Conservation (phyloP, 2,329 filamentous ascomycete genomes). For the Claviceps lovelessii region DNA sequence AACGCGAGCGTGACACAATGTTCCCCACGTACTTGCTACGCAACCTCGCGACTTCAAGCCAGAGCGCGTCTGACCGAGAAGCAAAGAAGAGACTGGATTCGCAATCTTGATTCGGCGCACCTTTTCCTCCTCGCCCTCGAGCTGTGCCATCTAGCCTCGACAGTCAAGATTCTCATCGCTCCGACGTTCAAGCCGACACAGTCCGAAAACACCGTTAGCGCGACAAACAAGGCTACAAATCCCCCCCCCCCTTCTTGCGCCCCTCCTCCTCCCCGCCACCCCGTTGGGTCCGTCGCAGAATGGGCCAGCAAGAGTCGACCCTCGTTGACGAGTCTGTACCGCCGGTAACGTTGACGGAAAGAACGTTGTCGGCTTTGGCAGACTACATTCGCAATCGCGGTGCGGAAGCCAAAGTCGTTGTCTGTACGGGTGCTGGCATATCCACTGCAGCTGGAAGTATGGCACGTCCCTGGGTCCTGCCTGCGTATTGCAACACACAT, state of each 20-base stretch:
- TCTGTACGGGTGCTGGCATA: slow-evolving; percentile 85
- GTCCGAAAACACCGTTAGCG: slow-evolving; percentile 14
- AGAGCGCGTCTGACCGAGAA: no score
- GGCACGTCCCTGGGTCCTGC: background rate
- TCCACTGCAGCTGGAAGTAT: slow-evolving; percentile 55
- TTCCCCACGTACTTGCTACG: no score
- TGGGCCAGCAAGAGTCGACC: slow-evolving; percentile 75
- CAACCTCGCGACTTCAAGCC: no score
- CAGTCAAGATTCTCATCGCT: background rate
- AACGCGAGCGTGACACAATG: no score
- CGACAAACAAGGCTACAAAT: slow-evolving; percentile 15
- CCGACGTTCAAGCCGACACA: no score
- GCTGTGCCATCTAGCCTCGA: no score
- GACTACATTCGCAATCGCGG: slow-evolving; percentile 57
- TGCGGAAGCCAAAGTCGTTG: slow-evolving; percentile 55
- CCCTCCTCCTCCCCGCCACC: slow-evolving; percentile 11
- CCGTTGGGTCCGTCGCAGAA: slow-evolving; percentile 34
- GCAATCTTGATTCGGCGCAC: no score
- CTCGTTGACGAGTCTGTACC: slow-evolving; percentile 46
- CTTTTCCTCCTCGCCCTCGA: no score
- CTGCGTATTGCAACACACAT: no score
- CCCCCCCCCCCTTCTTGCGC: background rate
- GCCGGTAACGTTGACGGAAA: slow-evolving; percentile 50
- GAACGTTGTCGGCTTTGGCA: slow-evolving; percentile 63
- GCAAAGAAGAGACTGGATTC: no score